These are phyloP conservation scores for Suhomyces sp. DNA, from an alignment of 805 yeast species.

Conservation along the genomic window DNA sequence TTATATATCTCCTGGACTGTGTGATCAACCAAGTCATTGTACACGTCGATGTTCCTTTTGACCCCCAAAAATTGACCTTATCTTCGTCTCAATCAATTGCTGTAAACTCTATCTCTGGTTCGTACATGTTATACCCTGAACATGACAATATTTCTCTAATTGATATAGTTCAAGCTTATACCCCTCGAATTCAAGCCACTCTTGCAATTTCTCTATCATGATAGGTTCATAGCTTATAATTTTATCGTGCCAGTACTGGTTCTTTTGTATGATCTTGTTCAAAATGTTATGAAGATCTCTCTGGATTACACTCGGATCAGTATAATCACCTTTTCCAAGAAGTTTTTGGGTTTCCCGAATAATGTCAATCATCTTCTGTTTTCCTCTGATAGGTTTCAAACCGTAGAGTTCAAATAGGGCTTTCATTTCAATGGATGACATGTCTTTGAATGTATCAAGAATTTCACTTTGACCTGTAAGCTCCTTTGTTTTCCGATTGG, in stretches of 20 bases:
- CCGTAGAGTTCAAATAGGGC: constrained; percentile 34
- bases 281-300: constrained; percentile 1
- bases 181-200: constrained; percentile 17
- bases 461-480: background rate
- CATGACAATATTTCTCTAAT: constrained; percentile 26
- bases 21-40: no score
- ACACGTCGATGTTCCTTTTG: no score
- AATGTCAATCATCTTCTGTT: constrained; percentile 31
- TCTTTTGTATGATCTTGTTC: constrained; percentile 6
- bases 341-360: constrained; percentile 21
- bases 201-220: constrained; percentile 17
- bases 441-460: background rate
- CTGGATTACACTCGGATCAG: no score
- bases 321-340: no score
- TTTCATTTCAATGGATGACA: constrained; percentile 20
- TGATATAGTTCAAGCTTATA: constrained; percentile 18
- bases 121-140: constrained; percentile 21
- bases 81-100: background rate
- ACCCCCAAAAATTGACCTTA: background rate
- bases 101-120: constrained; percentile 2
- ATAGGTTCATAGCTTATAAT: constrained; percentile 30
- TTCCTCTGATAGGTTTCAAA: constrained; percentile 34
- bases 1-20: no score
- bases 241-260: constrained; percentile 23
- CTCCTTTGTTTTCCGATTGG: background rate